These are phyloP conservation scores for Pneumocystis oryctolagi DNA, from an alignment of 1,139 yeast genomes.

Conservation along the genomic window DNA sequence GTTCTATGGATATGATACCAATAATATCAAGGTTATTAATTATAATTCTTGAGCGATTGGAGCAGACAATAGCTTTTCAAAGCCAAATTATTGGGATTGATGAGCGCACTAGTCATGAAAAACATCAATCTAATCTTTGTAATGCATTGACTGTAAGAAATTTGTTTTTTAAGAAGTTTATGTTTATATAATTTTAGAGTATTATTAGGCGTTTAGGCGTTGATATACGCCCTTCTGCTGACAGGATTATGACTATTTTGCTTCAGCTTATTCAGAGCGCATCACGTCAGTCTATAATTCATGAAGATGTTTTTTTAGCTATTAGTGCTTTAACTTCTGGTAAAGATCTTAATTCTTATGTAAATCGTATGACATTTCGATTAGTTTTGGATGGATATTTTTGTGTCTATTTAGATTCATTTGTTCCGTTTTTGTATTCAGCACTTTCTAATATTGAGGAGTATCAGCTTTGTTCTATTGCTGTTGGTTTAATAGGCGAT, in stretches of 20 bases:
- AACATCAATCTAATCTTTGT: constrained; percentile 71
- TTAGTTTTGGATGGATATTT: constrained; percentile 53
- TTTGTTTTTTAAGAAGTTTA: neutral
- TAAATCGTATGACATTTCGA: neutral
- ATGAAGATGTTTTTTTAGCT: constrained; percentile 87
- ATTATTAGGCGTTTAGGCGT: constrained; percentile 69
- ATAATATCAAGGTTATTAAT: constrained; percentile 58
- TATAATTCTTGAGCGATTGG: constrained; percentile 58
- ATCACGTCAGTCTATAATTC: constrained; percentile 58
- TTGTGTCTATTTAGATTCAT: constrained; percentile 60
- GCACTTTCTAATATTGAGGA: constrained; percentile 66
- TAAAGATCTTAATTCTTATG: constrained; percentile 20
- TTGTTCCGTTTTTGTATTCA: constrained; percentile 62
- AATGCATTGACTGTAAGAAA: constrained; percentile 48
- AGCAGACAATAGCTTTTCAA: constrained; percentile 45
- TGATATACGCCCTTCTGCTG: constrained; percentile 56
- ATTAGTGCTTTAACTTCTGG: constrained; percentile 62
- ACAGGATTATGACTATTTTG: constrained; percentile 70
- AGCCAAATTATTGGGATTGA: constrained; percentile 37
- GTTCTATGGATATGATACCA: constrained; percentile 57
- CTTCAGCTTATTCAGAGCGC: constrained; percentile 50
- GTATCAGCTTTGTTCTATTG: constrained; percentile 68
- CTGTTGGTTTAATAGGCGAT: constrained; percentile 94
- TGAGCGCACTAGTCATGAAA: constrained; percentile 66
- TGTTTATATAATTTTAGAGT: constrained; percentile 23